Percentiles rank a stretch among this genome's conserved stretches.
These are phyloP conservation scores for Cladophialophora immunda DNA, from an alignment of 2,329 filamentous ascomycete genomes.

Conservation along the genomic window DNA sequence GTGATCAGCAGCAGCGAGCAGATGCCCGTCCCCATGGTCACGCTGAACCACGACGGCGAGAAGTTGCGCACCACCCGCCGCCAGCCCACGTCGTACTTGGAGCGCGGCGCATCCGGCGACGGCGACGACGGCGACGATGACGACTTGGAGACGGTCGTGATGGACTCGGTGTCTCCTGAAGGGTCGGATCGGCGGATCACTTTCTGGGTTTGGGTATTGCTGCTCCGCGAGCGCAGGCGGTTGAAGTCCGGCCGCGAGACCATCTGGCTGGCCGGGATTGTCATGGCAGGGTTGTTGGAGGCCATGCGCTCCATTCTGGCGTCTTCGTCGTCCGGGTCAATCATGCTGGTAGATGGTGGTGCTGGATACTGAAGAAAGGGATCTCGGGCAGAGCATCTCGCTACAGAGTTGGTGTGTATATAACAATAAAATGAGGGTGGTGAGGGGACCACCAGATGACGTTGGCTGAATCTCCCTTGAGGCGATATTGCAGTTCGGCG, in stretches of 20 bases:
- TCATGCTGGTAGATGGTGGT: no score
- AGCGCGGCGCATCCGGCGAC: not conserved
- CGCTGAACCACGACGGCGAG: slow-evolving; percentile 64
- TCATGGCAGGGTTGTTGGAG: slow-evolving; percentile 41
- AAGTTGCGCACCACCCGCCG: slow-evolving; percentile 50
- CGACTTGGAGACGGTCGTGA: slow-evolving; percentile 8
- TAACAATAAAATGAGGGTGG: not conserved
- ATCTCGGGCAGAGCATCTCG: no score
- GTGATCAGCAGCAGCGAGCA: slow-evolving; percentile 69
- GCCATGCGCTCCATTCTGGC: slow-evolving; percentile 34
- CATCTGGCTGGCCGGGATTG: slow-evolving; percentile 29
- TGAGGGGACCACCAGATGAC: not conserved
- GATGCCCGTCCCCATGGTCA: slow-evolving; percentile 74
- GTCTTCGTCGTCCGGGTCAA: slow-evolving; percentile 24
- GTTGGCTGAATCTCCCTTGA: not conserved
- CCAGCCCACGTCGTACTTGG: slow-evolving; percentile 51
- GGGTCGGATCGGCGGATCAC: slow-evolving; percentile 9
- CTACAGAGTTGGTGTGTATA: not conserved
- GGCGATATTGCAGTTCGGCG: not conserved
- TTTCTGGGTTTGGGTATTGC: slow-evolving; percentile 4
- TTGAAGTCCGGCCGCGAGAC: slow-evolving; percentile 10
- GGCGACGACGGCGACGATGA: not conserved
- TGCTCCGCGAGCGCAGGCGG: slow-evolving; percentile 8
- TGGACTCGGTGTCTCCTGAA: slow-evolving; percentile 13
- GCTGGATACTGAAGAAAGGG: no score